Conservation (phyloP, 1,284 basidiomycete genomes). For the Fomitopsis palustris region DNA sequence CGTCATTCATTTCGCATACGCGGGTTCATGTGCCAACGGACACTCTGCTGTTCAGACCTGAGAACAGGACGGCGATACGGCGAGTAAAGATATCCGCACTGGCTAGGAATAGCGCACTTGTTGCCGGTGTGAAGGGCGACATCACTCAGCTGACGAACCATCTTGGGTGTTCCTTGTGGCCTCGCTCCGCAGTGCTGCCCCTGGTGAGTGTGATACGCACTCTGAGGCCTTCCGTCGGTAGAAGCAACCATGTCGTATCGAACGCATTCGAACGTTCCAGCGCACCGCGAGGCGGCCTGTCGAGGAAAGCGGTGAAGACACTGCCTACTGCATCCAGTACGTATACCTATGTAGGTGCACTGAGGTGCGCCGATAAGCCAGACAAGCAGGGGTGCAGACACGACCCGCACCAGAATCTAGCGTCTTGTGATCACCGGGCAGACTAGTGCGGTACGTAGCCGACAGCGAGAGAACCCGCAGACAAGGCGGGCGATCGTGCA, state of each 20-base stretch:
- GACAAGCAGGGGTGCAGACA: too few species aligned
- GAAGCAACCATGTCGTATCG: not conserved
- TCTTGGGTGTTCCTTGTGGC: not conserved
- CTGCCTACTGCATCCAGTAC: not conserved
- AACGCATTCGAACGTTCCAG: not conserved
- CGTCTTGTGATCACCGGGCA: not conserved
- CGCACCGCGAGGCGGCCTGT: not conserved
- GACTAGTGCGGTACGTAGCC: not conserved
- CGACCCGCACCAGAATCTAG: not conserved
- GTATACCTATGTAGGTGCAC: too few species aligned
- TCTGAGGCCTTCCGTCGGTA: not conserved
- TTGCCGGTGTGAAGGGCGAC: not conserved
- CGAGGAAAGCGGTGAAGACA: not conserved
- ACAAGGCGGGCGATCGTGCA: slow-evolving; percentile 1
- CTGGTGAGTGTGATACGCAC: not conserved
- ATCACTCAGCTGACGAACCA: not conserved
- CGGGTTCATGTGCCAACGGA: not conserved
- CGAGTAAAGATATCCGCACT: not conserved
- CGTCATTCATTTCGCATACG: not conserved
- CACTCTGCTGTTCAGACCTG: not conserved
- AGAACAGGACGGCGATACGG: not conserved
- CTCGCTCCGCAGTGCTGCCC: not conserved
- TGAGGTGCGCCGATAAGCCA: too few species aligned
- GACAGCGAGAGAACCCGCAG: not conserved
- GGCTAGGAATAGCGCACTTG: not conserved